phyloP scores from a whole-genome alignment of 2,329 filamentous ascomycete species.

The Claviceps monticola region DNA sequence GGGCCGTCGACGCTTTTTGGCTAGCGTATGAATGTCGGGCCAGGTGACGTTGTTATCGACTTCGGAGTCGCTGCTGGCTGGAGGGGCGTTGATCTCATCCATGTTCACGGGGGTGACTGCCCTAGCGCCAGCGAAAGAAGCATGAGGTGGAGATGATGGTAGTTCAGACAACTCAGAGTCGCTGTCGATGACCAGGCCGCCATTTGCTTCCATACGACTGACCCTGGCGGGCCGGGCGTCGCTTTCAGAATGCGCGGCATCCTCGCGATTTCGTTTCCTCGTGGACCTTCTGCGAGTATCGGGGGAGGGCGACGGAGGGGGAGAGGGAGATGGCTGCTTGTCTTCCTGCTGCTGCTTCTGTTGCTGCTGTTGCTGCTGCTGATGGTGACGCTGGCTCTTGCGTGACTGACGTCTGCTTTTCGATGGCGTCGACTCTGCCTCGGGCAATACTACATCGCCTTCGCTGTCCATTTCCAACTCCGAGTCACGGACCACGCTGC shows the following conservation, averaged over 20 bases:
- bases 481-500: constrained; percentile 16
- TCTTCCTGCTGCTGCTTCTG: constrained; percentile 6
- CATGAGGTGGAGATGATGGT: constrained; percentile 18
- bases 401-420: constrained; percentile 28
- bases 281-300: constrained; percentile 17
- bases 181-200: constrained; percentile 15
- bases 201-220: constrained; percentile 15
- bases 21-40: constrained; percentile 38
- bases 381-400: constrained; percentile 12
- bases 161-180: constrained; percentile 25
- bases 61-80: constrained; percentile 38
- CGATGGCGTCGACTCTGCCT: constrained; percentile 55
- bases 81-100: constrained; percentile 39
- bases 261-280: constrained; percentile 42
- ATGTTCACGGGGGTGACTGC: constrained; percentile 31
- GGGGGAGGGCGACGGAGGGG: background rate
- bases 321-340: constrained; percentile 8
- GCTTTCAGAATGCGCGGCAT: constrained; percentile 25
- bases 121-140: constrained; percentile 15
- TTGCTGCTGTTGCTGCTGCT: background rate
- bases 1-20: constrained; percentile 29
- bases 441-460: constrained; percentile 37
- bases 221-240: constrained; percentile 24
- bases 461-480: constrained; percentile 25
- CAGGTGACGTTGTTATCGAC: constrained; percentile 29